Evolutionary conservation across 2,329 filamentous ascomycete genomes (phyloP).

Genomic region (Drechslera avenae): DNA sequence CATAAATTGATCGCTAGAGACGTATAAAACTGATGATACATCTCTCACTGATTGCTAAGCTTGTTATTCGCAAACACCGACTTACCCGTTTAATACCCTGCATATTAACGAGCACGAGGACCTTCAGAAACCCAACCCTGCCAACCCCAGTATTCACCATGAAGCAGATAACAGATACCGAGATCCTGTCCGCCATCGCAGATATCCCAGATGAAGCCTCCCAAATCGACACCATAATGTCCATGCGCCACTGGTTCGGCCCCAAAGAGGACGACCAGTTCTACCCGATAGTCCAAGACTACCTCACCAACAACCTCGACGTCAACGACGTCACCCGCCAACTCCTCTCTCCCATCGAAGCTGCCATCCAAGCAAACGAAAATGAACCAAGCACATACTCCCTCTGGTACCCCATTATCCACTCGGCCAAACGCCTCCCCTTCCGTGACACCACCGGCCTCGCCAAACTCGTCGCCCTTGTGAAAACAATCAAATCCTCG

Average conservation of each 20-base stretch:
- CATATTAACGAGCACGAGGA: no score
- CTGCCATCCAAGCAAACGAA: background rate
- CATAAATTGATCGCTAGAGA: no score
- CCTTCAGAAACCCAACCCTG: background rate
- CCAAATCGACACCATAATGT: conserved; percentile 3
- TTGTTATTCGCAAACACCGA: no score
- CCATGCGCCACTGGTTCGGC: conserved; percentile 2
- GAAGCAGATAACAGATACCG: background rate
- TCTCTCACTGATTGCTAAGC: no score
- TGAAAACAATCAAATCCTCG: background rate
- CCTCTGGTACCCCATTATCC: conserved; percentile 5
- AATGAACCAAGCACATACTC: background rate
- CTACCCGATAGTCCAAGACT: conserved; percentile 2
- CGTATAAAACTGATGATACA: no score
- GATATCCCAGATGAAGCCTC: conserved; percentile 5
- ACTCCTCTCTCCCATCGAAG: background rate
- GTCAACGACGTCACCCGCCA: background rate
- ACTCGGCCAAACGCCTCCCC: conserved; percentile 5
- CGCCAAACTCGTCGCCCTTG: background rate
- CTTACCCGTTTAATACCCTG: no score
- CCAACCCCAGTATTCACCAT: background rate
- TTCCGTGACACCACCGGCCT: conserved; percentile 3
- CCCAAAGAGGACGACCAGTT: background rate
- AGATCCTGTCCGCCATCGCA: background rate
- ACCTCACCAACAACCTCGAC: background rate